These are phyloP conservation scores for Gliomastix tumulicola DNA, from an alignment of 2,329 filamentous ascomycete species.

Conservation along the genomic window DNA sequence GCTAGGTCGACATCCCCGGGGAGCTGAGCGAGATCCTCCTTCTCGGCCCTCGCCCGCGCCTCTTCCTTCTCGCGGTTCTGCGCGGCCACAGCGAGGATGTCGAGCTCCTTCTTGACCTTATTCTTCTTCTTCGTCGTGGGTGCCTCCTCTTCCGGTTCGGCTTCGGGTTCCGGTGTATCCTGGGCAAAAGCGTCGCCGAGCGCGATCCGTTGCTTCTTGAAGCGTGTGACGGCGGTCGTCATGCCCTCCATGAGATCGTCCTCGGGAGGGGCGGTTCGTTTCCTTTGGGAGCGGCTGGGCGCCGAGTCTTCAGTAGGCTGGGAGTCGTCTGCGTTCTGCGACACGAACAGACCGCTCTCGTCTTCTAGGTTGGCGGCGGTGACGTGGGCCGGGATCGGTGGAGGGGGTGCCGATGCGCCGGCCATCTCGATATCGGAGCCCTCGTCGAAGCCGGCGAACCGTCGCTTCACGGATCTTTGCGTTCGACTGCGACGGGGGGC, in stretches of 20 bases:
- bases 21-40: conserved; percentile 42
- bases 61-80: conserved; percentile 59
- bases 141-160: conserved; percentile 9
- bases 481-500: conserved; percentile 5
- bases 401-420: conserved; percentile 7
- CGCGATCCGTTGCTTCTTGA: conserved; percentile 71
- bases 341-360: conserved; percentile 49
- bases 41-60: conserved; percentile 48
- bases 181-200: conserved; percentile 39
- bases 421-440: conserved; percentile 30
- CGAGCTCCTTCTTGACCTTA: conserved; percentile 52
- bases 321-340: conserved; percentile 32
- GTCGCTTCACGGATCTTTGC: conserved; percentile 36
- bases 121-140: conserved; percentile 26
- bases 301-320: conserved; percentile 12
- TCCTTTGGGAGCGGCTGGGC: conserved; percentile 26
- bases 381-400: conserved; percentile 3
- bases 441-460: conserved; percentile 65
- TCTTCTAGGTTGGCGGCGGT: conserved; percentile 13
- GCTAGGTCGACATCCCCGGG: conserved; percentile 63
- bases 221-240: conserved; percentile 67
- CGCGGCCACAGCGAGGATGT: conserved; percentile 61
- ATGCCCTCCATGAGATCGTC: conserved; percentile 63
- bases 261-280: conserved; percentile 35
- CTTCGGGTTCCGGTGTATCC: conserved; percentile 15